Conservation (phyloP, 2,329 filamentous ascomycete genomes). For the Stemphylium vesicarium region DNA sequence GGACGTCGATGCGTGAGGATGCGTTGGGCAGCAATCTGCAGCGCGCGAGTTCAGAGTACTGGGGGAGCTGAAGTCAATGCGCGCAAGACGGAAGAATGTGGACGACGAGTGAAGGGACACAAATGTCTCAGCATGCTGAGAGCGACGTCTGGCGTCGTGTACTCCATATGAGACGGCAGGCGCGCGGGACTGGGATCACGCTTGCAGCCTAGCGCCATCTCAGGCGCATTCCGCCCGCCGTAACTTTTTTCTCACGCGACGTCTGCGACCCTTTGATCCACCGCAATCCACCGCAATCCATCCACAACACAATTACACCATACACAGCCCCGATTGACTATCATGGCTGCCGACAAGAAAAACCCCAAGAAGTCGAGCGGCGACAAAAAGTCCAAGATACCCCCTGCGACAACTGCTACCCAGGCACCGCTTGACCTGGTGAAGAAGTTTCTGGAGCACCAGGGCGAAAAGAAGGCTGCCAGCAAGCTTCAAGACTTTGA, state of each 20-base stretch:
- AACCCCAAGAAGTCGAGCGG: constrained; percentile 10
- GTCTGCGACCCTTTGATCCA: constrained; percentile 7
- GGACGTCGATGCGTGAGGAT: constrained; percentile 8
- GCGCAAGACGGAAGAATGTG: constrained; percentile 6
- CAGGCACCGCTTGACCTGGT: constrained; percentile 40
- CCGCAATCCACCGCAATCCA: constrained; percentile 9
- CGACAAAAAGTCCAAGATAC: constrained; percentile 27
- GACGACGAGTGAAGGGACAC: constrained; percentile 13
- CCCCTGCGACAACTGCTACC: constrained; percentile 9
- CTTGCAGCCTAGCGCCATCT: constrained; percentile 22
- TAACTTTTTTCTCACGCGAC: constrained; percentile 31
- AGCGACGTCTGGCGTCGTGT: constrained; percentile 25
- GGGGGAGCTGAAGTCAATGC: not conserved
- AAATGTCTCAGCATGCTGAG: constrained; percentile 22
- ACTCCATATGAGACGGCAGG: constrained; percentile 30
- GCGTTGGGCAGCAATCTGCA: constrained; percentile 4
- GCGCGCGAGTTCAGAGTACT: not conserved
- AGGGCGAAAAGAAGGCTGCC: constrained; percentile 44
- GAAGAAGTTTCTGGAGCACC: constrained; percentile 41
- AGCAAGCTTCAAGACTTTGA: constrained; percentile 33
- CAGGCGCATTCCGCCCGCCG: constrained; percentile 23
- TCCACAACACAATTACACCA: not conserved
- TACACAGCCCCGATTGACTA: constrained; percentile 12
- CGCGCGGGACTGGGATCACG: constrained; percentile 16
- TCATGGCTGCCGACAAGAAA: constrained; percentile 39